Evolutionary conservation across 306 rosid species (phyloP), one percentile per base, ranked within the genome.

Genomic region (Vicia villosa): DNA sequence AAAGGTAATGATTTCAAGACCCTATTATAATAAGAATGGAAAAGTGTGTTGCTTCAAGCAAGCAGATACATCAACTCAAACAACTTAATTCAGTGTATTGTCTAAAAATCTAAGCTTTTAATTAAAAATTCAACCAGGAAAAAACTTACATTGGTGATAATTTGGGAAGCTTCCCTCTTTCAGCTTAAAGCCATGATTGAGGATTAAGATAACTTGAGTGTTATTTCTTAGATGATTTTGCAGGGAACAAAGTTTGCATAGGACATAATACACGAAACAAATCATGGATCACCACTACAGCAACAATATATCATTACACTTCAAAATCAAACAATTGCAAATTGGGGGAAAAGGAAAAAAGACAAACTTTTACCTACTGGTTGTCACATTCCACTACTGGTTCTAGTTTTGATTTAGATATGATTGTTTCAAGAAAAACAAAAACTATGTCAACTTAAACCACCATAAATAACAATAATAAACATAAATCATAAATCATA

Each of bases 141-240:
- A 16, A 61, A 54, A 45, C 97, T 84, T 83, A 92, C 97, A 92
- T 87, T 51, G 97, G 78, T 13, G 97, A 73, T 51, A 84, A 74
- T 75, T 92, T 87, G 52, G 88, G 66, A 69, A 83, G 84, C 81
- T 92, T 89, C 75, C 96, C 97, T 77, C 97, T 87, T 79, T 92
- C 97, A 80, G 89, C 97, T 68, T 92, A 96, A 49, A 92, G 97
- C 95, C 97, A 92, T 49, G 97, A 83, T 81, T 89, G 92, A 13
- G 97, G 96, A 83, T 86, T 87, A 30, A 87, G 72, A 76, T 89
- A 88, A 87, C 84, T 89, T 37, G 82, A 84, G 68, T 86, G 95
- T 8, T 79, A 71, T 43, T 86, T 95, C 86, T 87, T 92, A 68
- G 87, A 86, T 20, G 88, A 76, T 67, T 92, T 96, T 34, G 90